Evolutionary conservation across 306 rosid genomes (phyloP).

Genomic region (Cucurbita ficifolia): DNA sequence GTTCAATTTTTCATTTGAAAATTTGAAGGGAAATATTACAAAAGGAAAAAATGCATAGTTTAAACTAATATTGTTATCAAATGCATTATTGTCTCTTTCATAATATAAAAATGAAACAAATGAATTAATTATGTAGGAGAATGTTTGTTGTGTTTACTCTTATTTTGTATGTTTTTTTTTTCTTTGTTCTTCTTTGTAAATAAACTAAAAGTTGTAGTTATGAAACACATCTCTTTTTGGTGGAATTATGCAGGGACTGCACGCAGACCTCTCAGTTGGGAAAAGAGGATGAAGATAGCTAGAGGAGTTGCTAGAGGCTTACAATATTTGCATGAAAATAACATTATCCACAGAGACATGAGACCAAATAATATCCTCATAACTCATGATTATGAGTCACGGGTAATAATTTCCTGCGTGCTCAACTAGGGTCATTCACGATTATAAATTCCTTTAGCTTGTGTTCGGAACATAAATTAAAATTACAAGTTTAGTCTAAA

Average conservation of each 20-base stretch:
- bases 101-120: background rate
- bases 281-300: conserved; percentile 58
- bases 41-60: too few species aligned
- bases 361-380: conserved; percentile 76
- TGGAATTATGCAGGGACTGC: conserved; percentile 32
- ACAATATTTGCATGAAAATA: conserved; percentile 52
- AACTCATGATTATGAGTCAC: conserved; percentile 54
- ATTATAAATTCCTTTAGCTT: background rate
- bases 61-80: background rate
- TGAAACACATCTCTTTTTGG: background rate
- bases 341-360: conserved; percentile 73
- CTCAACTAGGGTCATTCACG: background rate
- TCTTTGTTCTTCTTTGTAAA: background rate
- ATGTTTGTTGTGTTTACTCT: background rate
- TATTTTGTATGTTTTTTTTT: background rate
- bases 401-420: conserved; percentile 32
- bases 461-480: too few species aligned
- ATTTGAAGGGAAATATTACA: too few species aligned
- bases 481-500: too few species aligned
- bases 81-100: background rate
- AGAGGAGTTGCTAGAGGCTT: conserved; percentile 68
- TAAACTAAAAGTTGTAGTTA: background rate
- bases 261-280: conserved; percentile 44
- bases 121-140: background rate
- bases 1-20: too few species aligned